Percentiles rank a stretch among this genome's conserved stretches.
Conservation (phyloP, 176 grass and related monocot genomes). For the Phoenix roebelenii region DNA sequence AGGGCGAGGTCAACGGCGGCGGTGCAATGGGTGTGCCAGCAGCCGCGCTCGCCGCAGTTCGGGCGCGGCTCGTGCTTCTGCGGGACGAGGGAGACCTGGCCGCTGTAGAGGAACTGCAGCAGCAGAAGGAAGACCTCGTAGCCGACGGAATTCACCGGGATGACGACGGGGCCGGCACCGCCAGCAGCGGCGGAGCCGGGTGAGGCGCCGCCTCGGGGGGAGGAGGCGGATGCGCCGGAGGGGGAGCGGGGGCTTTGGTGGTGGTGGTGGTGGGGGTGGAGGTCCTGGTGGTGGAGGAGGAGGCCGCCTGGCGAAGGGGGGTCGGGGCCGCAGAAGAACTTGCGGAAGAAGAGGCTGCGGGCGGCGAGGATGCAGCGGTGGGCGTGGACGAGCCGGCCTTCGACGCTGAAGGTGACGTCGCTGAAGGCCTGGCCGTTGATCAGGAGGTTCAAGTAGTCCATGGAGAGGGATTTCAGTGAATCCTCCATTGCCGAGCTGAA, state of each 20-base stretch:
- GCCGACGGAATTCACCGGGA: slow-evolving; percentile 82
- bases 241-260: slow-evolving; percentile 61
- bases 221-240: slow-evolving; percentile 45
- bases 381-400: slow-evolving; percentile 86
- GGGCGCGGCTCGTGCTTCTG: slow-evolving; percentile 89
- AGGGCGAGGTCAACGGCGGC: slow-evolving; percentile 97
- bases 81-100: slow-evolving; percentile 89
- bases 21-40: slow-evolving; percentile 98
- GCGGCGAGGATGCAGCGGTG: slow-evolving; percentile 99
- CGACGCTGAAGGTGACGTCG: slow-evolving; percentile 91
- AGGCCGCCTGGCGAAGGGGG: slow-evolving; percentile 20
- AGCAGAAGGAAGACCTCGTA: slow-evolving; percentile 97
- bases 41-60: slow-evolving; percentile 72
- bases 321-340: slow-evolving; percentile 78
- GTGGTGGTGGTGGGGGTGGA: slow-evolving; percentile 20
- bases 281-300: slow-evolving; percentile 1
- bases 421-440: slow-evolving; percentile 99
- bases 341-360: slow-evolving; percentile 94
- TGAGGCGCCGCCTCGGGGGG: slow-evolving; percentile 26
- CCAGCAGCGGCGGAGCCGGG: neutral
- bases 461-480: slow-evolving; percentile 78
- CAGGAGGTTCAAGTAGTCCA: slow-evolving; percentile 97
- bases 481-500: slow-evolving; percentile 57
- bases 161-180: slow-evolving; percentile 24
- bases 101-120: slow-evolving; percentile 98